These are phyloP conservation scores for Calendula officinalis DNA, from an alignment of 129 eudicot species.

Conservation along the genomic window DNA sequence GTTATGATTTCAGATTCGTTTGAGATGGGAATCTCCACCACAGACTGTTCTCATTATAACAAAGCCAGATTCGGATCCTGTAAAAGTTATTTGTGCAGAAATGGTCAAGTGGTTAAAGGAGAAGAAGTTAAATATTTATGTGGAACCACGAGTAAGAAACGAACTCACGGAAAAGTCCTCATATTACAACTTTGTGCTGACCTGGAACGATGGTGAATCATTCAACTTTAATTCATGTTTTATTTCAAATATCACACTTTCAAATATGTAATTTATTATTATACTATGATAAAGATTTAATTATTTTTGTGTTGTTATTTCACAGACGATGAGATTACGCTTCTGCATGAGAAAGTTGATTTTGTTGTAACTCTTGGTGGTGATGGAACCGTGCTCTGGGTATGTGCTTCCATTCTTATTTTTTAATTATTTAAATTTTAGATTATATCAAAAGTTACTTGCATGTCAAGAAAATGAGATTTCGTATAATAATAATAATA, in stretches of 20 bases:
- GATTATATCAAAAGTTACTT: not conserved
- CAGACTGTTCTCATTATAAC: slow-evolving; percentile 79
- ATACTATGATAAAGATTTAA: not conserved
- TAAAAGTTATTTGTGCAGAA: slow-evolving; percentile 66
- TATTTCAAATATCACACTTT: not conserved
- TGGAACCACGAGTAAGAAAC: slow-evolving; percentile 83
- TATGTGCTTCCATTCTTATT: slow-evolving; percentile 41
- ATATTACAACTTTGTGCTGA: slow-evolving; percentile 70
- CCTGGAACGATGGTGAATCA: slow-evolving; percentile 80
- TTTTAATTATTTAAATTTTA: slow-evolving; percentile 3
- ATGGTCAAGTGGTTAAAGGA: slow-evolving; percentile 96
- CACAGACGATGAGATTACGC: slow-evolving; percentile 63
- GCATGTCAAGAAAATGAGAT: too few relatives aligned
- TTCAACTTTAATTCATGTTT: slow-evolving; percentile 6
- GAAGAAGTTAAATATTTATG: slow-evolving; percentile 56
- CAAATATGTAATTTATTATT: too few relatives aligned
- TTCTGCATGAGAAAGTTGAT: slow-evolving; percentile 85
- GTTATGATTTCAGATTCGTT: slow-evolving; percentile 63
- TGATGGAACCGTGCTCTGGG: slow-evolving; percentile 99
- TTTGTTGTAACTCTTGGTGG: slow-evolving; percentile 98
- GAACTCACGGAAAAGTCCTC: slow-evolving; percentile 80
- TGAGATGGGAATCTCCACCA: slow-evolving; percentile 93
- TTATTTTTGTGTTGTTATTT: not conserved
- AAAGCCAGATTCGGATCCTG: slow-evolving; percentile 88
- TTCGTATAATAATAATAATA: not conserved